A percentile compares a stretch with the other conserved stretches of the same genome.
Conservation (phyloP, 306 rosid species). For the Comarum palustre region DNA sequence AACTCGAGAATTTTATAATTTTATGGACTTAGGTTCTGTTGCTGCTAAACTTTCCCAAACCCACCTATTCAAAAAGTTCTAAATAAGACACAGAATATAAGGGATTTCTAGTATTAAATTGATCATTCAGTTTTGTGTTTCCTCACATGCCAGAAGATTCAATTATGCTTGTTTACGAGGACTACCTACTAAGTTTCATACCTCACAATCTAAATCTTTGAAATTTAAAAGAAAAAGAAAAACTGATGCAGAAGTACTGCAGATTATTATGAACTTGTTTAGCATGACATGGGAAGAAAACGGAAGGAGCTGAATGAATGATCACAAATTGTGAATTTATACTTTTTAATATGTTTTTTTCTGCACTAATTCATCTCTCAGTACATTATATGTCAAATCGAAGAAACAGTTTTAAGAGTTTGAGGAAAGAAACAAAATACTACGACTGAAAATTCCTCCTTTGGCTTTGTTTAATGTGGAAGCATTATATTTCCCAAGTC, state of each 20-base stretch:
- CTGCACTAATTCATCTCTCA: slow-evolving; percentile 12
- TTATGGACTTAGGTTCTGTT: slow-evolving; percentile 5
- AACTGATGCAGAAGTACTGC: not conserved
- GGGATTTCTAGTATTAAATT: not conserved
- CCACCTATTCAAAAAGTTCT: not conserved
- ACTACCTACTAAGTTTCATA: not conserved
- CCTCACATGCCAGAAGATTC: slow-evolving; percentile 3
- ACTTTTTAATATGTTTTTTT: not conserved
- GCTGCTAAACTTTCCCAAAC: not conserved
- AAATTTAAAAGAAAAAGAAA: not conserved
- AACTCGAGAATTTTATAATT: not conserved
- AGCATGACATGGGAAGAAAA: slow-evolving; percentile 25
- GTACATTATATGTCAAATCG: slow-evolving; percentile 42
- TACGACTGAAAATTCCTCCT: slow-evolving; percentile 30
- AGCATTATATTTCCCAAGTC: slow-evolving; percentile 32
- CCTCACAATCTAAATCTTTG: slow-evolving; percentile 9
- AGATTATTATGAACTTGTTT: not conserved
- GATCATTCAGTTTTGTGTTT: not conserved
- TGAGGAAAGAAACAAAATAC: slow-evolving; percentile 17
- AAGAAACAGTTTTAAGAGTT: slow-evolving; percentile 21
- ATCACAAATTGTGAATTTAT: not conserved
- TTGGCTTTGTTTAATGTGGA: slow-evolving; percentile 23
- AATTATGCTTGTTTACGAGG: not conserved
- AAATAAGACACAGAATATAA: slow-evolving; percentile 14
- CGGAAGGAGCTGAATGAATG: not conserved